Conservation (phyloP, 768 basidiomycete genomes). For the Amanita rubescens region DNA sequence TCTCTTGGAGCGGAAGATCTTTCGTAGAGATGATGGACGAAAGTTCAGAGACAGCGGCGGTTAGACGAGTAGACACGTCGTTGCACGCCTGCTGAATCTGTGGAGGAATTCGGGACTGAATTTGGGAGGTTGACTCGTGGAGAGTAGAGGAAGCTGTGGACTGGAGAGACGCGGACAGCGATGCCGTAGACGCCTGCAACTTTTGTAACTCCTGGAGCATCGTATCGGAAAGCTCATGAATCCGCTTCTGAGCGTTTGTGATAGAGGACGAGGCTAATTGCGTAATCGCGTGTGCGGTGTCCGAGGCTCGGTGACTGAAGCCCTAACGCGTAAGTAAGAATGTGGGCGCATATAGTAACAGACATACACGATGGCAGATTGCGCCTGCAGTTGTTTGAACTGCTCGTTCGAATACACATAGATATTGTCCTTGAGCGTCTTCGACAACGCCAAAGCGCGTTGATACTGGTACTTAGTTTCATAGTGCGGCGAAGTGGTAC, state of each 20-base stretch:
- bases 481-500: slow-evolving; percentile 36
- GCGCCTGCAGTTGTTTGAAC: slow-evolving; percentile 59
- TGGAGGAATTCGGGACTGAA: slow-evolving; percentile 43
- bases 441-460: slow-evolving; percentile 61
- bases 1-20: slow-evolving; percentile 55
- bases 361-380: slow-evolving; percentile 57
- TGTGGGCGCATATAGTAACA: background rate
- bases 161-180: slow-evolving; percentile 38
- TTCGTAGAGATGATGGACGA: slow-evolving; percentile 42
- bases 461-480: slow-evolving; percentile 72
- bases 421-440: slow-evolving; percentile 54
- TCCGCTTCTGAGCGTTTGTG: slow-evolving; percentile 43
- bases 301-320: slow-evolving; percentile 58
- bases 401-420: slow-evolving; percentile 65
- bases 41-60: slow-evolving; percentile 46
- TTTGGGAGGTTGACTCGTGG: slow-evolving; percentile 27
- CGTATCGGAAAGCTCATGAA: slow-evolving; percentile 53
- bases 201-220: slow-evolving; percentile 64
- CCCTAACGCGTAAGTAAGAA: slow-evolving; percentile 7
- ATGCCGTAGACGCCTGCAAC: slow-evolving; percentile 50
- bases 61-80: slow-evolving; percentile 38
- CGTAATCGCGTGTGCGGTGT: slow-evolving; percentile 58
- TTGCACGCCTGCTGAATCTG: slow-evolving; percentile 53
- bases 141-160: slow-evolving; percentile 20
- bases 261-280: slow-evolving; percentile 51